Evolutionary conservation across 78 protist genomes (phyloP).

Genomic region (Planoprotostelium fungivorum): DNA sequence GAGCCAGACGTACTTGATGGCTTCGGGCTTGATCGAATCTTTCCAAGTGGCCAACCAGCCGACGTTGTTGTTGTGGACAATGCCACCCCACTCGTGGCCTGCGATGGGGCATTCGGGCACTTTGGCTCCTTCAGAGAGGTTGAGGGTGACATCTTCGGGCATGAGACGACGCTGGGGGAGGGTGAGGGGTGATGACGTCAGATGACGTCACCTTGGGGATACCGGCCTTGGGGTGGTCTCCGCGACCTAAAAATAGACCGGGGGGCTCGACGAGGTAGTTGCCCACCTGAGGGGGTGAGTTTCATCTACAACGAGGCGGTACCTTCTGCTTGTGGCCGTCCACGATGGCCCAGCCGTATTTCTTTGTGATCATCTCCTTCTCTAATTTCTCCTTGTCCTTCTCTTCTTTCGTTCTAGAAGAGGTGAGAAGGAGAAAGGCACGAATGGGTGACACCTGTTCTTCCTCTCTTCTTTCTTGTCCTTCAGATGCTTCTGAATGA

Average conservation of each 20-base stretch:
- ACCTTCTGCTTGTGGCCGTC: slow-evolving; percentile 91
- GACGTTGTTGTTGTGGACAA: slow-evolving; percentile 80
- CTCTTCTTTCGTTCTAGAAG: slow-evolving; percentile 67
- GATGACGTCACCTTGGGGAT: slow-evolving; percentile 61
- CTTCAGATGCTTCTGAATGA: slow-evolving; percentile 53
- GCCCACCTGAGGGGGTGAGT: slow-evolving; percentile 37
- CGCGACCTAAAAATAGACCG: slow-evolving; percentile 98
- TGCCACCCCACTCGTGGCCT: slow-evolving; percentile 79
- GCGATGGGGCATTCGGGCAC: slow-evolving; percentile 85
- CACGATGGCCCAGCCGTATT: slow-evolving; percentile 74
- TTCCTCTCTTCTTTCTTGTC: slow-evolving; percentile 52
- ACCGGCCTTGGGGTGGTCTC: slow-evolving; percentile 97
- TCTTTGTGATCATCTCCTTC: slow-evolving; percentile 57
- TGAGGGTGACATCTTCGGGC: slow-evolving; percentile 96
- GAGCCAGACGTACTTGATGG: slow-evolving; percentile 86
- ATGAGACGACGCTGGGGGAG: slow-evolving; percentile 62
- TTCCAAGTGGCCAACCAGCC: slow-evolving; percentile 97
- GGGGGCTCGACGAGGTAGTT: slow-evolving; percentile 98
- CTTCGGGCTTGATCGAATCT: slow-evolving; percentile 67
- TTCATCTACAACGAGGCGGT: background rate
- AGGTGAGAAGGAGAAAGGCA: background rate
- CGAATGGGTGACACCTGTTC: background rate
- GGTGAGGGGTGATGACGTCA: background rate
- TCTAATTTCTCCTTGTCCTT: slow-evolving; percentile 61
- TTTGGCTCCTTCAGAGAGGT: slow-evolving; percentile 73